These are phyloP conservation scores for Colletotrichum noveboracense DNA, from an alignment of 2,329 filamentous ascomycete species.

Conservation along the genomic window DNA sequence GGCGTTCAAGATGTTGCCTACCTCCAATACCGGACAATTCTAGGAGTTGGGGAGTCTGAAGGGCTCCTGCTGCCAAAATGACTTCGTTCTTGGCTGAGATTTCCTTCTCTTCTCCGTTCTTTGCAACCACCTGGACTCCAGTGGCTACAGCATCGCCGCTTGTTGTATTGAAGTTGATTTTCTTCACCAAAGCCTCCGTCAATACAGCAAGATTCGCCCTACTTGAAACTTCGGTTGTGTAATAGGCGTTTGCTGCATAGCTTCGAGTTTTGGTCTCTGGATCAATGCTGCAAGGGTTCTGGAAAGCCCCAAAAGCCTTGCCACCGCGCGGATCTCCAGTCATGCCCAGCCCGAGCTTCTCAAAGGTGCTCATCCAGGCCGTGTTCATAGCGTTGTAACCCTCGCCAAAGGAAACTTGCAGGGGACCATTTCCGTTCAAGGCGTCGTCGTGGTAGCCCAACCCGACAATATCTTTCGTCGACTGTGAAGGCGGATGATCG, in stretches of 20 bases:
- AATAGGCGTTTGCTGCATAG: conserved; percentile 38
- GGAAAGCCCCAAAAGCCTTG: conserved; percentile 35
- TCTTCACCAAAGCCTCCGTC: conserved; percentile 22
- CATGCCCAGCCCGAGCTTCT: conserved; percentile 34
- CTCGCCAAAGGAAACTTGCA: conserved; percentile 41
- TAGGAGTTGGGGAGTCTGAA: conserved; percentile 47
- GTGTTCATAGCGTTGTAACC: conserved; percentile 35
- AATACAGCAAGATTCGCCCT: conserved; percentile 28
- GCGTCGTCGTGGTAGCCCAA: conserved; percentile 37
- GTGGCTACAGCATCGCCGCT: neutral
- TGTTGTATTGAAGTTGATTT: neutral
- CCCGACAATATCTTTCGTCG: conserved; percentile 30
- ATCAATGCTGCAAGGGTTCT: conserved; percentile 35
- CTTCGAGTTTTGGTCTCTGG: conserved; percentile 34
- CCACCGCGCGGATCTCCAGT: conserved; percentile 36
- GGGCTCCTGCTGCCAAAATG: conserved; percentile 44
- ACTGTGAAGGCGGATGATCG: conserved; percentile 30
- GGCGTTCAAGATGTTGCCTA: conserved; percentile 32
- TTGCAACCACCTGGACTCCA: neutral
- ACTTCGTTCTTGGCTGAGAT: conserved; percentile 39
- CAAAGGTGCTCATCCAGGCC: conserved; percentile 42
- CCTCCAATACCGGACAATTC: conserved; percentile 47
- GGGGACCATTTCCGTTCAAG: conserved; percentile 35
- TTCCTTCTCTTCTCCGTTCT: conserved; percentile 6
- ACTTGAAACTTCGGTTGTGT: conserved; percentile 18